These are phyloP conservation scores for Bretziella fagacearum DNA, from an alignment of 2,329 filamentous ascomycete genomes.

Conservation along the genomic window DNA sequence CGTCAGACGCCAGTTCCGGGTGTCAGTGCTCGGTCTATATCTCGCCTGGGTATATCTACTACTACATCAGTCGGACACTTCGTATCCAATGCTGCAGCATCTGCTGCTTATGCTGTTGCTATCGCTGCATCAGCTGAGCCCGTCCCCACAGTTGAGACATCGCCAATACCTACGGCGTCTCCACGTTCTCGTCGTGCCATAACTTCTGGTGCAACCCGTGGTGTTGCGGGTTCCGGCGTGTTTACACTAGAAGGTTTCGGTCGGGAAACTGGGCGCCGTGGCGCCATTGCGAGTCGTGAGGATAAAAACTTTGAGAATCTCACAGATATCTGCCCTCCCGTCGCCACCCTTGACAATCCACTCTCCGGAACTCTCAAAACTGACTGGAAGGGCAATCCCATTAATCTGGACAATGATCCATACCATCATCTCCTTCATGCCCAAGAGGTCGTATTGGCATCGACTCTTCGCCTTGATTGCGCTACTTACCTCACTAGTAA, in stretches of 20 bases:
- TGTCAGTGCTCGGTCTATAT: too few species aligned
- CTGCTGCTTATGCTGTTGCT: conserved; percentile 1
- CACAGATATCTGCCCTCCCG: conserved; percentile 54
- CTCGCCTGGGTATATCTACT: too few species aligned
- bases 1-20: too few species aligned
- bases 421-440: conserved; percentile 55
- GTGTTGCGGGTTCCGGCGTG: conserved; percentile 12
- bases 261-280: conserved; percentile 13
- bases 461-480: conserved; percentile 65
- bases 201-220: conserved; percentile 8
- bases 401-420: conserved; percentile 59
- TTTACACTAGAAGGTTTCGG: conserved; percentile 12
- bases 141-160: not conserved
- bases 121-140: conserved; percentile 1
- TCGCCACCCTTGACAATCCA: conserved; percentile 41
- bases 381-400: conserved; percentile 69
- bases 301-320: conserved; percentile 65
- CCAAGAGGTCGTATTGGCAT: conserved; percentile 60
- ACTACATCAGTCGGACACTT: too few species aligned
- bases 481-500: conserved; percentile 86
- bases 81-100: not conserved
- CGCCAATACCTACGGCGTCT: not conserved
- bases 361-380: conserved; percentile 60
- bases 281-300: conserved; percentile 50
- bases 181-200: conserved; percentile 8